Evolutionary conservation across 176 grass and related monocot genomes (phyloP).

Genomic region (Bothriochloa decipiens): DNA sequence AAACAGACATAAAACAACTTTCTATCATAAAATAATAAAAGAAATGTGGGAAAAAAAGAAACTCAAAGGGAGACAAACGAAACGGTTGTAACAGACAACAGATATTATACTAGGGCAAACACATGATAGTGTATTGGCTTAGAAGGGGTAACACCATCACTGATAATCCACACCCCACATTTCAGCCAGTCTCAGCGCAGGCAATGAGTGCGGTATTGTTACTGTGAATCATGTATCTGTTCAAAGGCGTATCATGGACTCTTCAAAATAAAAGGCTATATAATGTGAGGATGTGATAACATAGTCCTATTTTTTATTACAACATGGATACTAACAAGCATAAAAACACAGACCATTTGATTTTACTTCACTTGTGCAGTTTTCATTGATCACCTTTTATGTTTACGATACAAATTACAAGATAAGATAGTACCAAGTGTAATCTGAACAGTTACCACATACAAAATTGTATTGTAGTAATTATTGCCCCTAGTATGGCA

Average conservation of each 20-base stretch:
- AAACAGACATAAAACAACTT: neutral
- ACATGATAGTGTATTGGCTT: neutral
- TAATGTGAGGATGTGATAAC: neutral
- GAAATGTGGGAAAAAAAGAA: neutral
- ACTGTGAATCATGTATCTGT: neutral
- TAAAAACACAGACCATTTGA: neutral
- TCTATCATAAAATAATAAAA: neutral
- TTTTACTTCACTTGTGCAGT: neutral
- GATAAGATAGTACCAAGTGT: neutral
- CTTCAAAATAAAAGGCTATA: neutral
- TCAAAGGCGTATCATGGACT: neutral
- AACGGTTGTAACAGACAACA: neutral
- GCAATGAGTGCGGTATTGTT: neutral
- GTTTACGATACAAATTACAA: neutral
- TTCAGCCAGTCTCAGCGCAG: neutral
- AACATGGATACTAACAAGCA: neutral
- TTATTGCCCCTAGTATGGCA: neutral
- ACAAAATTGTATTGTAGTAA: constrained; percentile 13
- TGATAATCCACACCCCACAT: neutral
- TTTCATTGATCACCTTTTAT: constrained; percentile 3
- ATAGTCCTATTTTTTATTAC: neutral
- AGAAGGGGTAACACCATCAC: neutral
- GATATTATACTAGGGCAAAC: neutral
- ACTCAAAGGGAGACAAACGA: neutral
- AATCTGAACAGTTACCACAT: neutral